phyloP scores from a whole-genome alignment of 495 filamentous ascomycete species.

The Talaromyces wortmannii region DNA sequence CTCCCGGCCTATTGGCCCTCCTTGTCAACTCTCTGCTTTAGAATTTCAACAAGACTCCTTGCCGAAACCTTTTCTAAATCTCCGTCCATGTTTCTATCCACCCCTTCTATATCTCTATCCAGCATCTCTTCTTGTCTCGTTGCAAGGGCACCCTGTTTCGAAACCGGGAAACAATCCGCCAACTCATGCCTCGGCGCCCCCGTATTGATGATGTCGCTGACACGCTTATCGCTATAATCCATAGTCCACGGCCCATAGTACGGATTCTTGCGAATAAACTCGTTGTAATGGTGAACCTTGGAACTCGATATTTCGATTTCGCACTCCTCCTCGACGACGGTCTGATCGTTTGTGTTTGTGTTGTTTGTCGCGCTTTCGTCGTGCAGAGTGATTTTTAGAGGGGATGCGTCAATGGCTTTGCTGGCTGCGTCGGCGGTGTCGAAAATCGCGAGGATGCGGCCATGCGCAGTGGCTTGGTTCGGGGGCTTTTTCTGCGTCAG shows the following conservation, averaged over 20 bases:
- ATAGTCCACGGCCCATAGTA: background rate
- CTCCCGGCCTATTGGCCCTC: background rate
- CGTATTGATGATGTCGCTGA: background rate
- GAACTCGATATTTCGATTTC: background rate
- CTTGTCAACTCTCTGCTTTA: background rate
- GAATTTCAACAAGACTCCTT: background rate
- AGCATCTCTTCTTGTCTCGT: background rate
- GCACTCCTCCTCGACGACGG: background rate
- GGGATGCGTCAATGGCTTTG: constrained; percentile 25
- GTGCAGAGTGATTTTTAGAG: constrained; percentile 15
- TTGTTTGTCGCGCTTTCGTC: no score
- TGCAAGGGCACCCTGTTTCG: background rate
- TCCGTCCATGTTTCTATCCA: background rate
- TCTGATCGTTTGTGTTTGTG: background rate
- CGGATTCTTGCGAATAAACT: background rate
- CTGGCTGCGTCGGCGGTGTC: constrained; percentile 24
- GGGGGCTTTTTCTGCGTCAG: background rate
- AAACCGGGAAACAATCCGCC: background rate
- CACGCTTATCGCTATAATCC: background rate
- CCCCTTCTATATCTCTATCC: background rate
- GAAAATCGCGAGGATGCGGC: constrained; percentile 25
- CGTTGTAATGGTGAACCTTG: background rate
- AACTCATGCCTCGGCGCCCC: background rate
- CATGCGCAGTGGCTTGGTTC: no score
- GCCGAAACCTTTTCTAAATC: background rate